phyloP scores from a whole-genome alignment of 768 basidiomycete genomes.

The Collybia mongolica region DNA sequence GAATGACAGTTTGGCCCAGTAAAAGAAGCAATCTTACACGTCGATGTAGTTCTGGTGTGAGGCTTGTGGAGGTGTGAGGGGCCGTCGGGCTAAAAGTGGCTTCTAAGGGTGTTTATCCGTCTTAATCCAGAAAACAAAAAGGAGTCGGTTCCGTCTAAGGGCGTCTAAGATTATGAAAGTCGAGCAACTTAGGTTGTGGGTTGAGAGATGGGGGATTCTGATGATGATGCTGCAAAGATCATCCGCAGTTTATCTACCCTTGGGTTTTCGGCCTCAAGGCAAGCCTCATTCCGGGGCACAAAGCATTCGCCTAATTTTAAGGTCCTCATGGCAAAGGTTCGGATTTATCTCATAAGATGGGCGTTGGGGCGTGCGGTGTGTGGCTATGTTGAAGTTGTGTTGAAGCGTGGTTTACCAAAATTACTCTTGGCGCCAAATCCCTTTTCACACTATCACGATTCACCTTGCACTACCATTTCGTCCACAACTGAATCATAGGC shows the following conservation, averaged over 20 bases:
- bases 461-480: background rate
- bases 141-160: background rate
- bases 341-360: background rate
- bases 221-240: background rate
- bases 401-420: no score
- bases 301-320: background rate
- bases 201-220: background rate
- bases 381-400: background rate
- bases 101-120: background rate
- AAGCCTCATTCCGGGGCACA: slow-evolving; percentile 7
- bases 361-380: background rate
- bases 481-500: background rate
- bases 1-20: background rate
- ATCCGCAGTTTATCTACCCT: background rate
- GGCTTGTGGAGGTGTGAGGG: no score
- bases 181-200: background rate
- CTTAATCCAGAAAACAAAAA: background rate
- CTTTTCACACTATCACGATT: background rate
- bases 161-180: background rate
- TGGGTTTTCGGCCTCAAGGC: background rate
- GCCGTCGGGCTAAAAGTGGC: background rate
- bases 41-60: no score
- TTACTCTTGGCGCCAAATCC: background rate
- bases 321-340: slow-evolving; percentile 2
- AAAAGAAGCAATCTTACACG: background rate